Conservation (phyloP, 179 eudicot genomes). For the Actinidia chinensis region DNA sequence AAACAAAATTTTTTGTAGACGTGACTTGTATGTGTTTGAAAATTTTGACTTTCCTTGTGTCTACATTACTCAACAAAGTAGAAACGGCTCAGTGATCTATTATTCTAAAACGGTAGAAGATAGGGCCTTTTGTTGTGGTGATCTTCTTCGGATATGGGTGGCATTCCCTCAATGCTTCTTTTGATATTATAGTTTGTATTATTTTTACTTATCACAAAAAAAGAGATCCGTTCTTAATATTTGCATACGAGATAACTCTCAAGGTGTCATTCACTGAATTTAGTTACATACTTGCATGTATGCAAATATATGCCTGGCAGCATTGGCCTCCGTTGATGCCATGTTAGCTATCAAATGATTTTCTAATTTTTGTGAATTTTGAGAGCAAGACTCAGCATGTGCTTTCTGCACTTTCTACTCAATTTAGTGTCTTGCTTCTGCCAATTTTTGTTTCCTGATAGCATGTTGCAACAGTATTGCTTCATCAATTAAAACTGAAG, state of each 20-base stretch:
- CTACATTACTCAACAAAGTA: not conserved
- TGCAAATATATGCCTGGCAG: not conserved
- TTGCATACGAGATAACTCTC: not conserved
- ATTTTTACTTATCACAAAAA: no score
- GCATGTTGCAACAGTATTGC: not conserved
- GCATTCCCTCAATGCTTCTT: no score
- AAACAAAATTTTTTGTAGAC: not conserved
- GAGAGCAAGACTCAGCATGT: not conserved
- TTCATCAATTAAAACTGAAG: constrained; percentile 14
- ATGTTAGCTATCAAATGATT: not conserved
- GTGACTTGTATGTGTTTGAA: not conserved
- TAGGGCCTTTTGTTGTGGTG: no score
- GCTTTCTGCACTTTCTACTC: not conserved
- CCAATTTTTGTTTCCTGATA: not conserved
- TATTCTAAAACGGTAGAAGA: not conserved
- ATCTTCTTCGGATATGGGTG: no score
- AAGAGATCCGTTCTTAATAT: not conserved
- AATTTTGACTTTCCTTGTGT: not conserved
- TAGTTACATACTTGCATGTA: not conserved
- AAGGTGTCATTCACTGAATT: not conserved
- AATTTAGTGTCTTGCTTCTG: not conserved
- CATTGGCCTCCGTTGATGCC: no score
- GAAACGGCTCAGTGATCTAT: not conserved
- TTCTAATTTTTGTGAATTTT: not conserved
- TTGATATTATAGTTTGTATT: no score